phyloP scores from a whole-genome alignment of 768 basidiomycete genomes.

The Ramaria rubella region DNA sequence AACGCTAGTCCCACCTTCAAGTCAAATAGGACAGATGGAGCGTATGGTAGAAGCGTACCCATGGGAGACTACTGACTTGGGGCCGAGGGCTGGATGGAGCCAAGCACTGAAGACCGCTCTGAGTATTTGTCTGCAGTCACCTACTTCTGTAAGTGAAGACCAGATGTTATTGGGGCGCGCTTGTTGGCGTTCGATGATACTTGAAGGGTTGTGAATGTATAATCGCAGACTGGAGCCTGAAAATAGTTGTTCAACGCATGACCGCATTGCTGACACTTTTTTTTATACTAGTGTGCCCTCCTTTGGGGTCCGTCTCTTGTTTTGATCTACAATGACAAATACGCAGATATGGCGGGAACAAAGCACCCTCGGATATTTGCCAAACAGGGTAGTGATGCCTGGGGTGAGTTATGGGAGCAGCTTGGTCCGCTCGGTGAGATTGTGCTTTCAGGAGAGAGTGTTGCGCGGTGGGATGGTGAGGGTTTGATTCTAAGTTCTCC shows the following conservation, averaged over 20 bases:
- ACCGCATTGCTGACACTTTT: background rate
- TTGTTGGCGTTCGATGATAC: background rate
- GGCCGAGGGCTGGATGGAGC: slow-evolving; percentile 12
- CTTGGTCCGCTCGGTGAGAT: slow-evolving; percentile 14
- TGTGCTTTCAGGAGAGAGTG: slow-evolving; percentile 15
- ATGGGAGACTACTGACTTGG: slow-evolving; percentile 15
- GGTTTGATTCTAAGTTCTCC: background rate
- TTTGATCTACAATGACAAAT: slow-evolving; percentile 21
- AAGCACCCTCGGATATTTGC: slow-evolving; percentile 22
- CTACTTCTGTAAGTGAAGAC: slow-evolving; percentile 9
- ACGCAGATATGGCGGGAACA: slow-evolving; percentile 16
- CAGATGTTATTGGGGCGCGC: background rate
- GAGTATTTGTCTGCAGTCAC: slow-evolving; percentile 11
- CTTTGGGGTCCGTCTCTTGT: slow-evolving; percentile 19
- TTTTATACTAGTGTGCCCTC: slow-evolving; percentile 12
- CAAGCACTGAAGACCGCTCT: slow-evolving; percentile 13
- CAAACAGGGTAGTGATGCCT: slow-evolving; percentile 17
- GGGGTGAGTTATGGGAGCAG: slow-evolving; percentile 22
- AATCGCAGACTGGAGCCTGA: background rate
- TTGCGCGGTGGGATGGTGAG: slow-evolving; percentile 18
- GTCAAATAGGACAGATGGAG: slow-evolving; percentile 9
- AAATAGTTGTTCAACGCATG: background rate
- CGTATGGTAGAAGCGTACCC: slow-evolving; percentile 13
- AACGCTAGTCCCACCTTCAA: background rate
- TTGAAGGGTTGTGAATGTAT: background rate